phyloP scores from a whole-genome alignment of 2,329 filamentous ascomycete genomes.

The Huntiella decipiens region DNA sequence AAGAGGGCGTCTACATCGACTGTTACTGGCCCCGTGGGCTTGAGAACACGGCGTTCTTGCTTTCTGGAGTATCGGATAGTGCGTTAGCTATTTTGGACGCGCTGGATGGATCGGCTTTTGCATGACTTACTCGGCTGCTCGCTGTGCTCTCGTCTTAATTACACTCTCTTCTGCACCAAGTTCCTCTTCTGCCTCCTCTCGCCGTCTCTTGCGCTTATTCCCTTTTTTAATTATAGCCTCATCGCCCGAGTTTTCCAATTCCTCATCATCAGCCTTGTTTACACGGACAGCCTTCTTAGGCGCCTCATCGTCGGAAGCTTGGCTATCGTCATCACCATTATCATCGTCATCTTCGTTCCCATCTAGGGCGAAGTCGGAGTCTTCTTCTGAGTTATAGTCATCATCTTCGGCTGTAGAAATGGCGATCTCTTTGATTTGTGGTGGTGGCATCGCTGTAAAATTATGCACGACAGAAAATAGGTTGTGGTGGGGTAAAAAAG shows the following conservation, averaged over 20 bases:
- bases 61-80: slow-evolving; percentile 24
- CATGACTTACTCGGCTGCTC: slow-evolving; percentile 38
- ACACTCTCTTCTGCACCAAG: slow-evolving; percentile 38
- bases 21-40: slow-evolving; percentile 40
- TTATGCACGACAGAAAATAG: background rate
- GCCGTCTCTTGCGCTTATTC: slow-evolving; percentile 31
- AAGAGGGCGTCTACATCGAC: slow-evolving; percentile 55
- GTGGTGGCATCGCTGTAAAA: background rate
- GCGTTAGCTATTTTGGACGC: background rate
- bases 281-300: slow-evolving; percentile 14
- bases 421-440: background rate
- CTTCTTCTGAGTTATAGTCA: slow-evolving; percentile 49
- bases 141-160: slow-evolving; percentile 54
- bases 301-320: slow-evolving; percentile 11
- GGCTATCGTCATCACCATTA: slow-evolving; percentile 14
- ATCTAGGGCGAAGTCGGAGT: slow-evolving; percentile 53
- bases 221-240: slow-evolving; percentile 48
- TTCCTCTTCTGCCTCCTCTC: slow-evolving; percentile 29
- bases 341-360: slow-evolving; percentile 31
- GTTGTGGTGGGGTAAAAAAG: background rate
- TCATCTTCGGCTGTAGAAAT: background rate
- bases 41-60: slow-evolving; percentile 34
- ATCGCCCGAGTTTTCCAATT: slow-evolving; percentile 50
- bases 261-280: slow-evolving; percentile 14
- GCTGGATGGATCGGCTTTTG: background rate